Percentiles rank a stretch among this genome's conserved stretches.
These are phyloP conservation scores for Mrakia frigida DNA, from an alignment of 768 basidiomycete species.

Conservation along the genomic window DNA sequence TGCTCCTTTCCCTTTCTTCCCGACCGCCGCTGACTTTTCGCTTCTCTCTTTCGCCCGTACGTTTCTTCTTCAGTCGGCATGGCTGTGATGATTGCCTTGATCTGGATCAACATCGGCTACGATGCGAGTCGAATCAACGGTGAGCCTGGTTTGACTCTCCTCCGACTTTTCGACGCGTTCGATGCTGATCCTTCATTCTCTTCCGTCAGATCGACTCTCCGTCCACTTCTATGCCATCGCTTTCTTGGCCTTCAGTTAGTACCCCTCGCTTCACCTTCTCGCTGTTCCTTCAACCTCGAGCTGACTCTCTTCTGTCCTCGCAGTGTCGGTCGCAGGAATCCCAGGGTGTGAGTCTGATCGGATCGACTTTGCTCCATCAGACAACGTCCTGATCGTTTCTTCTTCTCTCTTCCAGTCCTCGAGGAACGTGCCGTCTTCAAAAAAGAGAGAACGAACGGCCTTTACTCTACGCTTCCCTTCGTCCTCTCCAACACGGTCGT, in stretches of 20 bases:
- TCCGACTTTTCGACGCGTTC: background rate
- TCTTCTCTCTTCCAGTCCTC: slow-evolving; percentile 42
- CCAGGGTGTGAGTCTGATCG: slow-evolving; percentile 35
- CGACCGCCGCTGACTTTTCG: too few species aligned
- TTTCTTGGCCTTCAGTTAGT: slow-evolving; percentile 39
- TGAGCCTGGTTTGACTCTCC: background rate
- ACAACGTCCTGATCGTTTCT: slow-evolving; percentile 34
- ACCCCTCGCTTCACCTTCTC: too few species aligned
- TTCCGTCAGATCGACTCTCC: slow-evolving; percentile 43
- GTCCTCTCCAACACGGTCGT: slow-evolving; percentile 55
- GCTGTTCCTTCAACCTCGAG: too few species aligned
- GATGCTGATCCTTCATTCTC: too few species aligned
- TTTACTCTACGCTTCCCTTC: slow-evolving; percentile 56
- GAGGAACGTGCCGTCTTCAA: slow-evolving; percentile 58
- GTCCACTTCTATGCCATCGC: slow-evolving; percentile 59
- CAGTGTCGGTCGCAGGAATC: slow-evolving; percentile 60
- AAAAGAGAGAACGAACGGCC: slow-evolving; percentile 56
- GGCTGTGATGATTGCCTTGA: slow-evolving; percentile 48
- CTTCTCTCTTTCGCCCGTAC: too few species aligned
- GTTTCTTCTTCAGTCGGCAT: too few species aligned
- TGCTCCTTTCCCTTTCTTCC: too few species aligned
- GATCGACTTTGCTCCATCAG: too few species aligned
- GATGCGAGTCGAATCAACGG: slow-evolving; percentile 39
- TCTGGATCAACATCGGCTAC: slow-evolving; percentile 49
- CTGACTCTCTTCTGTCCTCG: too few species aligned